phyloP scores from a whole-genome alignment of 345 rosid species.

The Erysimum cheiranthoides region DNA sequence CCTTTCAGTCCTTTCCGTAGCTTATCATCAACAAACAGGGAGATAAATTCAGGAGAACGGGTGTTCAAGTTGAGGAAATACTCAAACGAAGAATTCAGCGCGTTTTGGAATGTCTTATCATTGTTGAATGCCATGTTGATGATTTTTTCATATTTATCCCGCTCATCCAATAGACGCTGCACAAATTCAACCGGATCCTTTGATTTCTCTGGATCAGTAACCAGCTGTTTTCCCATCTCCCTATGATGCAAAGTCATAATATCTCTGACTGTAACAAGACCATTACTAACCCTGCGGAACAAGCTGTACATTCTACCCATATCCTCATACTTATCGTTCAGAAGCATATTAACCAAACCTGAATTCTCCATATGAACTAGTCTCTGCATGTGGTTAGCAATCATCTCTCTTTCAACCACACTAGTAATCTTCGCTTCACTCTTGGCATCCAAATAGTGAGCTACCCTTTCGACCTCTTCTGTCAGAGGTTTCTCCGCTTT shows the following conservation, averaged over 20 bases:
- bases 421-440: slow-evolving; percentile 89
- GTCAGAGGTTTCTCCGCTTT: slow-evolving; percentile 87
- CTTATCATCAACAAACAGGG: slow-evolving; percentile 92
- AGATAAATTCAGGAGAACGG: slow-evolving; percentile 94
- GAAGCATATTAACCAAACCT: slow-evolving; percentile 86
- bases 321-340: slow-evolving; percentile 88
- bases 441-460: slow-evolving; percentile 83
- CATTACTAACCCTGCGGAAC: slow-evolving; percentile 77
- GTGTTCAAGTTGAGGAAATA: slow-evolving; percentile 85
- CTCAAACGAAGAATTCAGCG: slow-evolving; percentile 88
- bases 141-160: too few species aligned
- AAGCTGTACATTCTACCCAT: slow-evolving; percentile 88
- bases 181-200: slow-evolving; percentile 97
- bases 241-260: slow-evolving; percentile 93
- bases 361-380: slow-evolving; percentile 97
- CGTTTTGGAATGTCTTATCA: slow-evolving; percentile 95
- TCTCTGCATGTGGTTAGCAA: slow-evolving; percentile 90
- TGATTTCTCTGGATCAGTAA: slow-evolving; percentile 85
- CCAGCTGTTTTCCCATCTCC: slow-evolving; percentile 89
- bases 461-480: slow-evolving; percentile 94
- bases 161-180: slow-evolving; percentile 86
- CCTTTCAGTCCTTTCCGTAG: slow-evolving; percentile 93
- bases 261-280: slow-evolving; percentile 73
- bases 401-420: slow-evolving; percentile 97
- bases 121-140: slow-evolving; percentile 72